Evolutionary conservation across 208 protist genomes (phyloP), one percentile per base, ranked within the genome.

Genomic region (Trypanosoma melophagium): DNA sequence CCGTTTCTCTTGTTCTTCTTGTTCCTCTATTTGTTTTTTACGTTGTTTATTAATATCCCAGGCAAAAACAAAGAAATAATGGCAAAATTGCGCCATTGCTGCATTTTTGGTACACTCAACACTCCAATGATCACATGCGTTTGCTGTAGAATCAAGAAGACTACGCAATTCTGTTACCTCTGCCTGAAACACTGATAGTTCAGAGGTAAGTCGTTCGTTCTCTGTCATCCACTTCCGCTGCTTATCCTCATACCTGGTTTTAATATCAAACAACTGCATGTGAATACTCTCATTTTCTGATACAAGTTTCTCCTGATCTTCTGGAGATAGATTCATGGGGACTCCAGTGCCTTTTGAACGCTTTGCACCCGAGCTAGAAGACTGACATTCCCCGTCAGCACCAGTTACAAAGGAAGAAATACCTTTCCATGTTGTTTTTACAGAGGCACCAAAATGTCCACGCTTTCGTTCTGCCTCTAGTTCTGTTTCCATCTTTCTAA

Each of bases 241-340:
- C 16, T 66, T 51, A 42, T 86, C 76, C 31, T 87, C 84, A 28
- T 79, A 69, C 25, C 79, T 77, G 12, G 68, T 87, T 56, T 83
- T 78, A 51, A 78, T 31, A 7, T 77, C 75, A 65, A 83, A 94
- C 28, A 81, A 69, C 59, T 90, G 77, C 40, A 84, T 84, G 56
- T 90, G 86, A 53, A 94, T 69, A 51, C 66, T 59, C 56, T 94
- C 79, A 57, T 94, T 94, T 50, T 92, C 81, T 14, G 52, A 41
- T 5, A 94, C 66, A 14, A 94, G 52, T 22, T 83, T 77, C 67
- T 92, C 86, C 24, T 88, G 79, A 55, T 91, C 88, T 50, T 86
- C 83, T 12, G 71, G 53, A 14, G 72, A 82, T 10, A 91, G 50
- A 3, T 55, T 38, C 13, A 92, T 65, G 14, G 74, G 17, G n/a